These are phyloP conservation scores for Alternaria sp. DNA, from an alignment of 2,329 filamentous ascomycete genomes.

Conservation along the genomic window DNA sequence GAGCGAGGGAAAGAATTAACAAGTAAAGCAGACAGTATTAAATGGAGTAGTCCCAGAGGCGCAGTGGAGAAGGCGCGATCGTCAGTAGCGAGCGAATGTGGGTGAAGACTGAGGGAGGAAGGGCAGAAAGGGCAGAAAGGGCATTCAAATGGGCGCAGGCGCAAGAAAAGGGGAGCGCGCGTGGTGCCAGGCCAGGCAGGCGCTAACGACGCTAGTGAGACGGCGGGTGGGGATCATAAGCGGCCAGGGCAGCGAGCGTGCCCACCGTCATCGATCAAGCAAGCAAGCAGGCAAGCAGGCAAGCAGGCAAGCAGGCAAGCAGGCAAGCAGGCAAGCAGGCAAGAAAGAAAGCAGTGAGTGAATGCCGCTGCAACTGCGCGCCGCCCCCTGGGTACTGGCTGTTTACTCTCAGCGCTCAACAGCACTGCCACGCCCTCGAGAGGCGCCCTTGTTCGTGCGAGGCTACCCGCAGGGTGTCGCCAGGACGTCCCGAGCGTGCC, in stretches of 20 bases:
- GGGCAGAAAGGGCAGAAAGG: conserved; percentile 19
- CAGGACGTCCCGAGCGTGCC: conserved; percentile 5
- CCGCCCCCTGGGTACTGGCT: not conserved
- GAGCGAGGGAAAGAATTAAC: conserved; percentile 53
- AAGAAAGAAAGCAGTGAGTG: conserved; percentile 1
- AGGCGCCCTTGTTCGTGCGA: not conserved
- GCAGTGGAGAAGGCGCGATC: conserved; percentile 34
- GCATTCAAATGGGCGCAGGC: conserved; percentile 19
- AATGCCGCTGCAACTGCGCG: not conserved
- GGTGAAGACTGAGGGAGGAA: conserved; percentile 32
- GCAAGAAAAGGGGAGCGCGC: conserved; percentile 32
- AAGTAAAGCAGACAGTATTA: conserved; percentile 43
- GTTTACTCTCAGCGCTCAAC: not conserved
- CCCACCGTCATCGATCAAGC: conserved; percentile 19
- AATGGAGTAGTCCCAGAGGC: conserved; percentile 36
- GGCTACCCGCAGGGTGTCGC: conserved; percentile 7
- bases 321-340: conserved; percentile 4
- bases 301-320: conserved; percentile 7
- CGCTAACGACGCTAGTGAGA: conserved; percentile 23
- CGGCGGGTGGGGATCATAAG: conserved; percentile 28
- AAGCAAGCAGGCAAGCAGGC: conserved; percentile 5
- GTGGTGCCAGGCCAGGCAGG: conserved; percentile 25
- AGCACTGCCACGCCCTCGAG: not conserved
- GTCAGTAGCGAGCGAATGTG: conserved; percentile 36
- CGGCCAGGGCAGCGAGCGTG: conserved; percentile 18